A percentile compares a stretch with the other conserved stretches of the same genome.
These are phyloP conservation scores for Pelagophyceae sp. DNA, from an alignment of 352 stramenopile genomes.

Conservation along the genomic window DNA sequence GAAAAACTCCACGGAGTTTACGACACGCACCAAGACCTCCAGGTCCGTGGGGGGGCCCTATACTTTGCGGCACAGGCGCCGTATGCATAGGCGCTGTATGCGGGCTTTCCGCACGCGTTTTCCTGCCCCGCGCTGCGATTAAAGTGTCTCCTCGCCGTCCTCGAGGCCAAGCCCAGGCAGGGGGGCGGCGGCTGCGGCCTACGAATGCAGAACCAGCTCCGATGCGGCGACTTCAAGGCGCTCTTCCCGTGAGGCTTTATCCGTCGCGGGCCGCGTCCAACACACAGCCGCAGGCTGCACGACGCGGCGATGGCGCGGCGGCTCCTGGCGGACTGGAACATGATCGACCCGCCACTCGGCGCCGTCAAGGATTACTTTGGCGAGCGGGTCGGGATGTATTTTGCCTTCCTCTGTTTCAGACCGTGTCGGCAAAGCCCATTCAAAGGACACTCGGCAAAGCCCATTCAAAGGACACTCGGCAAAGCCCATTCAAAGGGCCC, in stretches of 20 bases:
- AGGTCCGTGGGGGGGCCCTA: too few relatives aligned
- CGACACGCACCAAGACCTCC: constrained; percentile 6
- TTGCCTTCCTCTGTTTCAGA: constrained; percentile 71
- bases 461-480: too few relatives aligned
- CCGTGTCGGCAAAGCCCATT: too few relatives aligned
- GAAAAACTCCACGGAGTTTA: not conserved
- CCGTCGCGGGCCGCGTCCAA: too few relatives aligned
- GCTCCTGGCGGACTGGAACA: not conserved
- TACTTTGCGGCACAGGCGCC: too few relatives aligned
- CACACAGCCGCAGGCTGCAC: too few relatives aligned
- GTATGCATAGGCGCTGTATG: too few relatives aligned
- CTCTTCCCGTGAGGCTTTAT: too few relatives aligned
- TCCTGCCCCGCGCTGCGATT: constrained; percentile 28
- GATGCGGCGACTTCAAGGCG: constrained; percentile 29
- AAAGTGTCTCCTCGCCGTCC: constrained; percentile 31
- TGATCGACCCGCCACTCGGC: constrained; percentile 45
- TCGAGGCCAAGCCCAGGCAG: constrained; percentile 26
- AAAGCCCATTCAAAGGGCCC: too few relatives aligned
- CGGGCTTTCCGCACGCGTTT: constrained; percentile 15
- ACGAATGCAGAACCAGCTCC: constrained; percentile 24
- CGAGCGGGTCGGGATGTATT: constrained; percentile 73
- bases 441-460: too few relatives aligned
- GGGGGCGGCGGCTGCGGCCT: constrained; percentile 34
- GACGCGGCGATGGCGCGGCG: constrained; percentile 25
- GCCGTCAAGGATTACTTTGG: constrained; percentile 73